Evolutionary conservation across 176 grass and related monocot species (phyloP).

Genomic region (Secale cereale): DNA sequence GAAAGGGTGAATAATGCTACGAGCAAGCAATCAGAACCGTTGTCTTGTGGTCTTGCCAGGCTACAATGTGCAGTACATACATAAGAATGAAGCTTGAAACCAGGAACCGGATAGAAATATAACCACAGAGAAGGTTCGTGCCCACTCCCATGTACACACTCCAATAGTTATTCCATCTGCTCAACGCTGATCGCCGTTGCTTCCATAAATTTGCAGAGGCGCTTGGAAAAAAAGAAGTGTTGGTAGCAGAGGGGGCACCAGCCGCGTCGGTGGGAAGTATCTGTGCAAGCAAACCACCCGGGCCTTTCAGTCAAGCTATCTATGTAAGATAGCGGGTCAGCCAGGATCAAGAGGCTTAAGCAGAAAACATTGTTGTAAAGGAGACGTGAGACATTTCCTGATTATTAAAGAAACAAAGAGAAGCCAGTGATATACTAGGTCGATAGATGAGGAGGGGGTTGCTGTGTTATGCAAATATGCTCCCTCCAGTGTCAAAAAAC

Average conservation of each 20-base stretch:
- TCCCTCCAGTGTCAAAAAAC: too few species aligned
- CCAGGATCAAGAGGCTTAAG: background rate
- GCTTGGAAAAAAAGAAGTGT: background rate
- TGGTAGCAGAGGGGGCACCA: background rate
- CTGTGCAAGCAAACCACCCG: background rate
- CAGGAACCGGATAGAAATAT: background rate
- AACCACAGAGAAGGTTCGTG: background rate
- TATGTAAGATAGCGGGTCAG: too few species aligned
- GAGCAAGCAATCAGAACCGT: background rate
- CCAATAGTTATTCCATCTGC: background rate
- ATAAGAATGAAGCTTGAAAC: background rate
- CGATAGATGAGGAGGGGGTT: background rate
- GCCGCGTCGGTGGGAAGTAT: background rate
- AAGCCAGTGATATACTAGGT: background rate
- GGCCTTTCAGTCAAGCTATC: background rate
- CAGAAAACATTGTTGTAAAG: background rate
- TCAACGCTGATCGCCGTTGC: background rate
- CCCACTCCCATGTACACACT: background rate
- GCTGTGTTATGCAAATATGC: background rate
- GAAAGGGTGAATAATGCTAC: constrained; percentile 47
- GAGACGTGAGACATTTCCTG: background rate
- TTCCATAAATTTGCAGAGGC: background rate
- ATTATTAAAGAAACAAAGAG: background rate
- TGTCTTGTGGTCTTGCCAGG: background rate
- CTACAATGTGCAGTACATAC: background rate